Base-by-base conservation (phyloP, 192 early-diverging fungal genomes). In the Rhizophagus clarus region DNA sequence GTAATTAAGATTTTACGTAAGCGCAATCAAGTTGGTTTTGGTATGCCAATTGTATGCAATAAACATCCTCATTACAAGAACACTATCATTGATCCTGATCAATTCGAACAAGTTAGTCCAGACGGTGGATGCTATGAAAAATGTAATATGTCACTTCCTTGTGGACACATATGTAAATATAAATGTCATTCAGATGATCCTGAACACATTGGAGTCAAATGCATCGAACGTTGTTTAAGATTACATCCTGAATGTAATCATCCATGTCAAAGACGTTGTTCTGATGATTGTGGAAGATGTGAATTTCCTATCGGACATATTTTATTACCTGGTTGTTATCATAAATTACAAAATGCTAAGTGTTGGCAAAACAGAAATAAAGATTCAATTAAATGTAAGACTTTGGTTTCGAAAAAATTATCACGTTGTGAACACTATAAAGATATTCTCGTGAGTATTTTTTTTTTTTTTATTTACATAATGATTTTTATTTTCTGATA, bases 131-230 rank as follows among this genome's bases (percentile, higher is more conserved):
- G 90, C 61, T 82, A 72, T 3, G 28, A 60, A 12, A 74, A 82
- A n/a, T 91, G 90, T 73, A 77, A 64, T 24, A 28, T 56, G 14
- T 72, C 34, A 34, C 77, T 91, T 70, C 32, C 63, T 1, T 91
- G 90, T 78, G 90, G 90, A n/a, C 90, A 91, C 61, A 34, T 71
- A 24, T 91, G 90, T 84, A 82, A 26, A 34, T 71, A 79, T 61
- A 79, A 71, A 61, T 79, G 77, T n/a, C 77, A 79, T 71, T 31
- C 47, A 4, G 77, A 79, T 60, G 77, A 79, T 70, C 74, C 77
- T 12, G 81, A 80, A 0, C 90, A 91, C 76, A 31, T 76, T 24
- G 42, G 75, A 1, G 81, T 88, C 24, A 79, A 45, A 45, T 51
- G 49, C 3, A 51, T 17, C 12, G 17, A 34, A 34, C 34, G 34